These are phyloP conservation scores for Lentinula detonsa DNA, from an alignment of 768 basidiomycete species.

Conservation along the genomic window DNA sequence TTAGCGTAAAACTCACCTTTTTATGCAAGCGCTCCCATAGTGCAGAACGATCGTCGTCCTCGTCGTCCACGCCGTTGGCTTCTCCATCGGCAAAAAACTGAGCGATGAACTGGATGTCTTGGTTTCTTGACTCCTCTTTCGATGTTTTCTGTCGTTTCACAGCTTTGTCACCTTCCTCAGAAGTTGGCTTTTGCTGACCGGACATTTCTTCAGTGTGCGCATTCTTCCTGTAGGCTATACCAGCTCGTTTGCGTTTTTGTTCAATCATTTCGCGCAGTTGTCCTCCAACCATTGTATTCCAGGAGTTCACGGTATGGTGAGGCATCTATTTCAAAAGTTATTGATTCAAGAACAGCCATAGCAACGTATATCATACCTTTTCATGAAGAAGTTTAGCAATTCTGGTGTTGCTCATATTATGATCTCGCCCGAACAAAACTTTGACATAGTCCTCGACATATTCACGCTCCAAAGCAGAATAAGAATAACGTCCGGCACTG, in stretches of 20 bases:
- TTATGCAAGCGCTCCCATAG: constrained; percentile 45
- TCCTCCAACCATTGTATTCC: constrained; percentile 33
- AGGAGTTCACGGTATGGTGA: constrained; percentile 48
- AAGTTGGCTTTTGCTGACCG: background rate
- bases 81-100: constrained; percentile 50
- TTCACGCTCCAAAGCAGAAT: constrained; percentile 44
- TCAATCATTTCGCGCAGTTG: constrained; percentile 34
- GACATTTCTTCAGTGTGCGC: background rate
- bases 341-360: background rate
- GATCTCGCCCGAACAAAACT: constrained; percentile 42
- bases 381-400: constrained; percentile 32
- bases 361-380: constrained; percentile 32
- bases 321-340: constrained; percentile 40
- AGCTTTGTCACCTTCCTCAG: background rate
- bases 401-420: constrained; percentile 28
- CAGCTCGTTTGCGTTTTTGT: constrained; percentile 40
- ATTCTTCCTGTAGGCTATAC: constrained; percentile 44
- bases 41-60: constrained; percentile 14
- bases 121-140: constrained; percentile 15
- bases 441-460: constrained; percentile 40
- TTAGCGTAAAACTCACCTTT: constrained; percentile 29
- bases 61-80: constrained; percentile 18
- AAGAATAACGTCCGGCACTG: constrained; percentile 31
- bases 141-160: background rate
- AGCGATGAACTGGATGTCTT: constrained; percentile 46